Evolutionary conservation across 1,284 basidiomycete genomes (phyloP).

Genomic region (Phellopilus nigrolimitatus): DNA sequence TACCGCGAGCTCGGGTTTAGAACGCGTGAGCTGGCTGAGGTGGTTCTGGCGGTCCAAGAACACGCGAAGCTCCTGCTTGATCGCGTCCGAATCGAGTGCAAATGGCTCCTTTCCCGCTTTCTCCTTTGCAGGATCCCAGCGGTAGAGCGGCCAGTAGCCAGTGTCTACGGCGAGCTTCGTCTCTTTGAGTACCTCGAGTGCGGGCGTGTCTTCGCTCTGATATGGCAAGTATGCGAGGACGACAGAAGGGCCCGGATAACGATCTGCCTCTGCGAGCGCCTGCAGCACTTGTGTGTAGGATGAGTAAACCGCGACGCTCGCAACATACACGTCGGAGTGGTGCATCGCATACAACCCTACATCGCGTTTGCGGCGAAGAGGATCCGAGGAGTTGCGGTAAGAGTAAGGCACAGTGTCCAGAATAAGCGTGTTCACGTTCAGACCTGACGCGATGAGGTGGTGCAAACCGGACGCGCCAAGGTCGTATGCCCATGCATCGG

Average conservation of each 20-base stretch:
- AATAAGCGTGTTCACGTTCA: constrained; percentile 94
- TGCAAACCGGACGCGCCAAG: constrained; percentile 95
- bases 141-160: constrained; percentile 97
- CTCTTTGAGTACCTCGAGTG: constrained; percentile 90
- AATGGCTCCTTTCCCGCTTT: constrained; percentile 78
- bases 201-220: constrained; percentile 66
- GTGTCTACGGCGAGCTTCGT: constrained; percentile 96
- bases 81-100: constrained; percentile 86
- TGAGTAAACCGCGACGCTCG: constrained; percentile 92
- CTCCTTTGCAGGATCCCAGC: constrained; percentile 92
- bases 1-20: constrained; percentile 75
- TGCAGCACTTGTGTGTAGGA: constrained; percentile 96
- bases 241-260: constrained; percentile 86
- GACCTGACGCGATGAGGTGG: constrained; percentile 86
- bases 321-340: constrained; percentile 95
- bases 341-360: constrained; percentile 98
- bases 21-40: constrained; percentile 84
- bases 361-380: constrained; percentile 82
- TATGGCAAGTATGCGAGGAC: constrained; percentile 96
- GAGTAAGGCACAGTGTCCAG: constrained; percentile 92
- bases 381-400: constrained; percentile 64
- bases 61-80: constrained; percentile 92
- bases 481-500: constrained; percentile 97
- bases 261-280: constrained; percentile 88
- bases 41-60: constrained; percentile 98